Base-by-base conservation (phyloP, 1,284 basidiomycete species). In the Naganishia sp. region DNA sequence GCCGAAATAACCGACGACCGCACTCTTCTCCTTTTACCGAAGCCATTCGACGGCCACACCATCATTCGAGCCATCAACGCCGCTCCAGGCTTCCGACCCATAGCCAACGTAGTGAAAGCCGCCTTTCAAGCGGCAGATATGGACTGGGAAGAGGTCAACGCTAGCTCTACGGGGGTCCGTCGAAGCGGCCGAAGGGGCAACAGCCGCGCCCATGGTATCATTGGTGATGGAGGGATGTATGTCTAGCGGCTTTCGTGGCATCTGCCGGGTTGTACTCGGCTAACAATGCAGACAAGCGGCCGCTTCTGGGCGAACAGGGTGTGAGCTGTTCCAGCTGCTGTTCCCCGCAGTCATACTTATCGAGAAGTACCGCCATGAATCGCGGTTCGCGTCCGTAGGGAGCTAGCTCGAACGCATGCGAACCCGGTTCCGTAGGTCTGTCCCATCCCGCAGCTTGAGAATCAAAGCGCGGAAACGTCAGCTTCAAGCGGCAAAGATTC, bases 161-260 rank as follows among this genome's bases (percentile, higher is more conserved):
- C 58, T 15, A 15, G 28, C 23, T 39, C 39, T 6, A 61, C 41
- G 35, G 49, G 58, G 28, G 21, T 18, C 4, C 28, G 25, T 6
- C n/a, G 35, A 7, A 47, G 46, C 13, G 21, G 35, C 9, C 31
- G n/a, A 9, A 32, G 18, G 17, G 31, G 6, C 13, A 54, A n/a
- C 31, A 50, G 39, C 21, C 39, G 39, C 21, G n/a, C 32, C 11
- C 42, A 61, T 61, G 58, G 58, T 4, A 51, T 31, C 21, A 61
- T 61, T 42, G 58, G 58, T 25, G 58, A 61, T 28, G 58, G 58
- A 42, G 58, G 58, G 1, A 61, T 61, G 58, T 61, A 61, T 50
- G 58, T 61, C n/a, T 61, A 61, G 58, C 35, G 35, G 35, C 35
- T 28, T 5, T 28, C 28, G 28, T 2, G 28, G 28, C 28, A 28